Base-by-base conservation (phyloP, 1,139 yeast species). In the Yamadazyma triangularis region DNA sequence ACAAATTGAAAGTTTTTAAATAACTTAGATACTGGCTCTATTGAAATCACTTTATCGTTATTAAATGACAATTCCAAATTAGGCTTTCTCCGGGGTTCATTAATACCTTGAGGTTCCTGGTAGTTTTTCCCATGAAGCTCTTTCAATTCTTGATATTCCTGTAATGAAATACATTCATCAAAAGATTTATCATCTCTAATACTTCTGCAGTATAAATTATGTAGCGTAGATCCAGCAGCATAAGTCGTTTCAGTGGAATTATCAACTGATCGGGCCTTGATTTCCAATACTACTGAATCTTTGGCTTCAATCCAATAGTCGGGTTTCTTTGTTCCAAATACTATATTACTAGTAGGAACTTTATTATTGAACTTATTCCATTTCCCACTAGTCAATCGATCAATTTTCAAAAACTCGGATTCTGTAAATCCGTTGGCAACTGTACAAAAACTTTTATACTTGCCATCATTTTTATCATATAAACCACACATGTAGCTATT, bases 351-450 rank as follows among this genome's bases (percentile, higher is more conserved):
- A 0, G 78, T 73, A 0, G 70, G 70, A 65, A 41, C 56, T 9
- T 47, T 43, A 11, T 45, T 48, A 14, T 60, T 58, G 32, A 60
- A 63, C 6, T 7, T 9, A 18, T 18, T 18, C 20, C 20, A 18
- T 22, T 63, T 56, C 1, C 77, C 79, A 23, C 65, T 58, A 0
- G 94, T 77, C 8, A 63, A 38, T 15, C 77, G 62, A 26, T 73
- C 75, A 23, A 91, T 79, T 31, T 64, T 65, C 24, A 71, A 71
- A 40, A 70, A 79, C 34, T 83, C 91, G 1, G 67, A 72, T 4
- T 61, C 56, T 8, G 85, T 74, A 41, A 91, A 77, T 0, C 97
- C 97, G 48, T 89, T 88, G 0, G 95, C 93, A 24, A 88, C 86
- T 24, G 75, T 71, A 44, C 95, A 83, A 39, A 91, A 81, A 13